phyloP scores from a whole-genome alignment of 2,329 filamentous ascomycete species.

The Decorospora gaudefroyi region DNA sequence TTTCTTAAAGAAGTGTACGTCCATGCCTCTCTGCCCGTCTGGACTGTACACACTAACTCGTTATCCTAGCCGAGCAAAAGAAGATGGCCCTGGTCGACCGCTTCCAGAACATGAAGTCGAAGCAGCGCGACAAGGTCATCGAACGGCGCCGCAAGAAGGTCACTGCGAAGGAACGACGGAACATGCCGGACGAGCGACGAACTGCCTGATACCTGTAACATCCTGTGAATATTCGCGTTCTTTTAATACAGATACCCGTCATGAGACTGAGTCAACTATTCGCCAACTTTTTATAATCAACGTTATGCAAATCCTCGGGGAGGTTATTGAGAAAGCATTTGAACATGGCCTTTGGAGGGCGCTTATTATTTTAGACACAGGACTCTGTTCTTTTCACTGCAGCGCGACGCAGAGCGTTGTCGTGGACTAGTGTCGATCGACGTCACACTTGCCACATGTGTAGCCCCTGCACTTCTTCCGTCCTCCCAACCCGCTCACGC shows the following conservation, averaged over 20 bases:
- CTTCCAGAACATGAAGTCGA: slow-evolving; percentile 81
- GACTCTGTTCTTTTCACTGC: too few relatives aligned
- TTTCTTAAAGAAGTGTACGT: slow-evolving; percentile 77
- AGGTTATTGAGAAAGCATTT: too few relatives aligned
- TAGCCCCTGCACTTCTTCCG: too few relatives aligned
- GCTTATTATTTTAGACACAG: too few relatives aligned
- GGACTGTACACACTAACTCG: slow-evolving; percentile 19
- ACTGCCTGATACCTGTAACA: slow-evolving; percentile 9
- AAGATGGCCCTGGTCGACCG: slow-evolving; percentile 78
- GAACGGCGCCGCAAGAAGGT: slow-evolving; percentile 90
- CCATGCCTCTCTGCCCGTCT: neutral
- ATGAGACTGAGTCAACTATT: slow-evolving; percentile 2
- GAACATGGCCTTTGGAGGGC: too few relatives aligned
- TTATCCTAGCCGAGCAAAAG: slow-evolving; percentile 72
- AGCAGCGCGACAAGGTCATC: slow-evolving; percentile 80
- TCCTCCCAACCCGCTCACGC: neutral
- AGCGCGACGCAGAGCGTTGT: too few relatives aligned
- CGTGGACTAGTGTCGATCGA: too few relatives aligned
- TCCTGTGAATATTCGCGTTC: neutral
- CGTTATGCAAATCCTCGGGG: neutral
- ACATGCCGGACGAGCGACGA: slow-evolving; percentile 53
- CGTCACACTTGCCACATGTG: too few relatives aligned
- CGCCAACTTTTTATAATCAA: neutral
- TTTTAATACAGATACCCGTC: slow-evolving; percentile 12
- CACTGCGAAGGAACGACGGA: slow-evolving; percentile 77